These are phyloP conservation scores for Lachnum nothofagi DNA, from an alignment of 2,329 filamentous ascomycete species.

Conservation along the genomic window DNA sequence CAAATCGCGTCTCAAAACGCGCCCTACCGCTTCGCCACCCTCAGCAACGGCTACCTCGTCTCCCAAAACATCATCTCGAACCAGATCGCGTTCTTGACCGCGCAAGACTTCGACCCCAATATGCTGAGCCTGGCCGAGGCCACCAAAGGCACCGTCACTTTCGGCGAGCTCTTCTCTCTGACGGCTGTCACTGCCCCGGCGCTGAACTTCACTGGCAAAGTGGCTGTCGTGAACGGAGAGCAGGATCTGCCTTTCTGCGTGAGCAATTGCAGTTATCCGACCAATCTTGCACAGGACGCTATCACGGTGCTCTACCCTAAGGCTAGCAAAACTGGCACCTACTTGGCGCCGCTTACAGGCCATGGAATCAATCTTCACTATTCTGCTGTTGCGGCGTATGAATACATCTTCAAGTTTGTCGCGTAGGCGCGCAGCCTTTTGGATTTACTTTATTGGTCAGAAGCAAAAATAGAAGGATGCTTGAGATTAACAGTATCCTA, in stretches of 20 bases:
- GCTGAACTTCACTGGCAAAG: constrained; percentile 1
- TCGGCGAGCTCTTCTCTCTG: not conserved
- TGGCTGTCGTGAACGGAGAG: constrained; percentile 1
- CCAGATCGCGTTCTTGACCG: not conserved
- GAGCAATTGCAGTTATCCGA: not conserved
- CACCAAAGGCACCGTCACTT: not conserved
- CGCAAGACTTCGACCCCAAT: not conserved
- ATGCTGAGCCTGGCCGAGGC: constrained; percentile 2
- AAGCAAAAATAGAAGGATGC: too few species aligned
- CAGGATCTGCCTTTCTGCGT: not conserved
- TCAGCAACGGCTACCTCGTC: constrained; percentile 2
- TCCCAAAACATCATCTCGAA: not conserved
- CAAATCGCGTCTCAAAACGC: not conserved
- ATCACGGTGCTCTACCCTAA: not conserved
- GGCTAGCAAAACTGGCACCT: not conserved
- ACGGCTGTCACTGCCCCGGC: not conserved
- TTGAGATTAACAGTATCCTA: too few species aligned
- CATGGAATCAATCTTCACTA: constrained; percentile 5
- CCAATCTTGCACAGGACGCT: not conserved
- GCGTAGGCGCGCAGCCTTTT: too few species aligned
- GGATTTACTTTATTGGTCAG: too few species aligned
- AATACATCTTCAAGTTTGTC: constrained; percentile 1
- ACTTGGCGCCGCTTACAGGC: not conserved
- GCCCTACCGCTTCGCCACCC: not conserved
- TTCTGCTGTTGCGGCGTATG: not conserved